Evolutionary conservation across 2,329 filamentous ascomycete species (phyloP), one percentile per base, ranked within the genome.

Genomic region (Ophiostoma piceae): DNA sequence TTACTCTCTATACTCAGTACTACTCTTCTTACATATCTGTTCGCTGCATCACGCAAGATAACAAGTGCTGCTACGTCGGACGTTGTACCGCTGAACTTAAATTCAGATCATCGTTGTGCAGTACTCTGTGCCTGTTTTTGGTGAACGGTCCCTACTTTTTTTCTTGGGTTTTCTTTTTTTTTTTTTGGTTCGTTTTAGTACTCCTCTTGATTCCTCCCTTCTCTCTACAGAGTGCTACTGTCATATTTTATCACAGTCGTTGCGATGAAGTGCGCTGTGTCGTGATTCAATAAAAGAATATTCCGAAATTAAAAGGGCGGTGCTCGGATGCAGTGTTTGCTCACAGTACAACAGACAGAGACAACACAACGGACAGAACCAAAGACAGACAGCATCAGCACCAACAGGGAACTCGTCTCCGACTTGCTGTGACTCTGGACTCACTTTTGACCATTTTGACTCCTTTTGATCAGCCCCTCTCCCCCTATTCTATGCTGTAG

Each of bases 401-500:
- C 43, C 43, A 47, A 47, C 43, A 47, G 19, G 43, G 43, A 47
- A 57, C n/a, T 14, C n/a, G 12, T 5, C 51, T 29, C 51, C 22
- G 19, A 14, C 51, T 26, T 26, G 8, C n/a, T 26, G 22, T 26
- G 26, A 57, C 51, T 26, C 16, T 26, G n/a, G 16, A 51, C 47
- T 22, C 47, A 19, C 16, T 51, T 8, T 35, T 8, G 8, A 6
- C 35, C 35, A 35, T 5, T 35, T 35, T 35, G 35, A 35, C 35
- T 35, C 35, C 35, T 35, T 35, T 51, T 22, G 16, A 51, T 51
- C 47, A 8, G 16, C 47, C 47, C n/a, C 22, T 11, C 16, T 11
- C 51, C 51, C n/a, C 51, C 51, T 57, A 47, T 57, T 57, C n/a
- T 57, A 8, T 57, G 51, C n/a, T 57, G 51, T 57, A 57, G 51